Evolutionary conservation across 2,329 filamentous ascomycete genomes (phyloP).

Genomic region (Hypomyces perniciosus): DNA sequence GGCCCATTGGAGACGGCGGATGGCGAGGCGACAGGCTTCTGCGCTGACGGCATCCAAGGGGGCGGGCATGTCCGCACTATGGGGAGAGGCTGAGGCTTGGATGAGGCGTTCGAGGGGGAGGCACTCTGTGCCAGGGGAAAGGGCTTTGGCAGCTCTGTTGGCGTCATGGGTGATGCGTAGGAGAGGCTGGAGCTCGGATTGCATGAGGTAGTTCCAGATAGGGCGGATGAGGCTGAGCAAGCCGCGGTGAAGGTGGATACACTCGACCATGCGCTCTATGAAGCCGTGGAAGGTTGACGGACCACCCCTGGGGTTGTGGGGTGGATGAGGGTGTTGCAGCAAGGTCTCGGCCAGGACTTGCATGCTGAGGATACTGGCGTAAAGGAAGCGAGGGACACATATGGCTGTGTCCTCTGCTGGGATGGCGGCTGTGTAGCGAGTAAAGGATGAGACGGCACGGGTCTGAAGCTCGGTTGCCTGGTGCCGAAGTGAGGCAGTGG

Average conservation of each 20-base stretch:
- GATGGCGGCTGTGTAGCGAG: constrained; percentile 21
- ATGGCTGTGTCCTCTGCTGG: constrained; percentile 20
- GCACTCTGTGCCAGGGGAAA: constrained; percentile 22
- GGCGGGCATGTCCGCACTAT: constrained; percentile 20
- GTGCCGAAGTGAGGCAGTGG: constrained; percentile 20
- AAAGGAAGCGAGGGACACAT: constrained; percentile 38
- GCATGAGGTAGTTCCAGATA: constrained; percentile 29
- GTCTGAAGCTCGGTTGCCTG: constrained; percentile 41
- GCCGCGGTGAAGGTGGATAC: constrained; percentile 37
- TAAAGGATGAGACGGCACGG: constrained; percentile 35
- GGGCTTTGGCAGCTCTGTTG: neutral
- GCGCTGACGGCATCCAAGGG: constrained; percentile 21
- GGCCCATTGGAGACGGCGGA: constrained; percentile 26
- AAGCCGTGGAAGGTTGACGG: constrained; percentile 30
- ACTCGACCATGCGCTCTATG: constrained; percentile 36
- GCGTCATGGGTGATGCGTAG: constrained; percentile 18
- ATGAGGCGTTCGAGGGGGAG: constrained; percentile 15
- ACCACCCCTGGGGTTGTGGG: too few relatives aligned
- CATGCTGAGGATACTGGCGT: constrained; percentile 37
- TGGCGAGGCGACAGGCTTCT: constrained; percentile 25
- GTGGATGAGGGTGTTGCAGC: constrained; percentile 24
- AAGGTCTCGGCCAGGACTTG: constrained; percentile 45
- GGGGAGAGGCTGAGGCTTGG: constrained; percentile 22
- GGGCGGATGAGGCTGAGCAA: constrained; percentile 32
- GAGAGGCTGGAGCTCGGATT: constrained; percentile 28